Evolutionary conservation across 116 monocot genomes (phyloP), one percentile per base, ranked within the genome.

Genomic region (Trichopus zeylanicus): DNA sequence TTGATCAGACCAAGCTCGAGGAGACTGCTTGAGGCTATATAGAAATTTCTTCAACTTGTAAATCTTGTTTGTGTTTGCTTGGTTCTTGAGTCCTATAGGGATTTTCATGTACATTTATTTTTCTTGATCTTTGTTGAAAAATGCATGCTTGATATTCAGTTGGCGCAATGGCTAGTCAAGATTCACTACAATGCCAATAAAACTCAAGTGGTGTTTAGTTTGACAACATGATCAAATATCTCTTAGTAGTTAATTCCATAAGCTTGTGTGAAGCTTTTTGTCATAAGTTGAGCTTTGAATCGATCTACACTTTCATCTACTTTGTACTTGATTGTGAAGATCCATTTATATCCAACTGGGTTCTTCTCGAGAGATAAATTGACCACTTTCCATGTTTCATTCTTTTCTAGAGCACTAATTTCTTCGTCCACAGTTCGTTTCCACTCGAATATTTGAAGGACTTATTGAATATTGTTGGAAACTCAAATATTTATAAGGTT

Each of bases 261-360:
- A 15, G 35, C 37, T 12, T 64, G 64, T 3, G 15, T 53, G 64
- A 20, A 64, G 3, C 64, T 32, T 37, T 35, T 51, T 9, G 64
- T 32, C 2, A 53, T 39, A 2, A 66, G 39, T 10, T 39, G 20
- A 1, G 55, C 55, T 24, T 66, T 55, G 29, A 20, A 56, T 22
- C 32, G 25, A 3, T 66, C 55, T 0, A 66, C 25, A 11, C 28
- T 27, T 8, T 26, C 39, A 46, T 66, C 55, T 29, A 19, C 37
- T 1, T 66, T 54, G 29, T 42, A 35, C 42, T 66, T 66, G 19
- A 66, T 12, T 0, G 55, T 21, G 42, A 66, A 66, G 8, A 57
- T 31, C 67, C 67, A 67, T 31, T 13, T 67, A n/a, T 29, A 67
- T 13, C 48, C 56, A 2, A 57, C 29, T 4, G 11, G 4, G 2